Evolutionary conservation across 352 stramenopile species (phyloP).

Genomic region (Globisporangium nagaii): DNA sequence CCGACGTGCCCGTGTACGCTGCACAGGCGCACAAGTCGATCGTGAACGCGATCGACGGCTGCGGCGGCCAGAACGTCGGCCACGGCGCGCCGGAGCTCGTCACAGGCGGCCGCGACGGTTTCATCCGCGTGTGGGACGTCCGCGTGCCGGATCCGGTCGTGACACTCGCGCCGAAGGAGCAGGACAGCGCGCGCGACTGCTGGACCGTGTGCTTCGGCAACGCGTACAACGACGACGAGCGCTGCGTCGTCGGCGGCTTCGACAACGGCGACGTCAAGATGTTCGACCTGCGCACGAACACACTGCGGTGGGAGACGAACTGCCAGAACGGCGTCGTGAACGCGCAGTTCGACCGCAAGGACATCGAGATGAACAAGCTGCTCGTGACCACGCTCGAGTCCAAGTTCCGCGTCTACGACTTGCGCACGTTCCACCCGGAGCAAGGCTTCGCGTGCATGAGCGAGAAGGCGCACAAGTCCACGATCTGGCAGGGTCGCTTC

Average conservation of each 20-base stretch:
- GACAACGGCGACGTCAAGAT: constrained; percentile 98
- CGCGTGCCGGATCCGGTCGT: constrained; percentile 89
- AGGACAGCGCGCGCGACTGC: constrained; percentile 86
- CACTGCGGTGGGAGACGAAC: constrained; percentile 95
- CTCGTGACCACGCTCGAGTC: constrained; percentile 94
- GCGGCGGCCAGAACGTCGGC: constrained; percentile 86
- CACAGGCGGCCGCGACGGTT: constrained; percentile 92
- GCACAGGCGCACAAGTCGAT: constrained; percentile 91
- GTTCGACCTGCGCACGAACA: constrained; percentile 93
- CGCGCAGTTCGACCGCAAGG: constrained; percentile 93
- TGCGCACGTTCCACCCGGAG: constrained; percentile 89
- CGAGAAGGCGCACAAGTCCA: constrained; percentile 93
- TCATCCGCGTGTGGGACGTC: constrained; percentile 95
- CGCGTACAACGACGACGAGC: constrained; percentile 91
- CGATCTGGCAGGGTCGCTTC: constrained; percentile 93
- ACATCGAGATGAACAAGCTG: constrained; percentile 98
- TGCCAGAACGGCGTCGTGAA: constrained; percentile 95
- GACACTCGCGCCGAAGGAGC: constrained; percentile 86
- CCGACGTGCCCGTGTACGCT: constrained; percentile 76
- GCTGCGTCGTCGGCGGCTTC: constrained; percentile 91
- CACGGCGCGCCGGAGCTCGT: constrained; percentile 92
- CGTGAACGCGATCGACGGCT: constrained; percentile 95
- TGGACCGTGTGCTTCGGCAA: constrained; percentile 96
- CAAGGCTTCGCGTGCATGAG: constrained; percentile 91
- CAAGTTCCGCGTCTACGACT: constrained; percentile 94